Evolutionary conservation across 2,329 filamentous ascomycete species (phyloP).

Genomic region (Pseudofabraea citricarpa): DNA sequence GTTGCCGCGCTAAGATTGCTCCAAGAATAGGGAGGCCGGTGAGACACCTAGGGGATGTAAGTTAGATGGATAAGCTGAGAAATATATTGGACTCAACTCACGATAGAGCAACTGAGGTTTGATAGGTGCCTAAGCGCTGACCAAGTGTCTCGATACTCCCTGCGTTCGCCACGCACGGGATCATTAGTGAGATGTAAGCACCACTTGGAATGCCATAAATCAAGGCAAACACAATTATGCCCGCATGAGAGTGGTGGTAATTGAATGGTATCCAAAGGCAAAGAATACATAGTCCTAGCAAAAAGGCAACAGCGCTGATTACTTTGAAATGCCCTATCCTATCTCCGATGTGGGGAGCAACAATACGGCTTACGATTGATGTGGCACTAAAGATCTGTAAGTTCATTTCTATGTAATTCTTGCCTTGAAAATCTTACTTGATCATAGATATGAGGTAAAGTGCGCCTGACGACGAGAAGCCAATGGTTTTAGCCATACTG

Average conservation of each 20-base stretch:
- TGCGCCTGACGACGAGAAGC: constrained; percentile 39
- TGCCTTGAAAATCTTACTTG: constrained; percentile 27
- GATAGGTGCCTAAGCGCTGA: constrained; percentile 27
- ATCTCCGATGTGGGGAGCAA: constrained; percentile 22
- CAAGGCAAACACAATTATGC: constrained; percentile 58
- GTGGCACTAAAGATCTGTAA: constrained; percentile 7
- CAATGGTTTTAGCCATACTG: constrained; percentile 29
- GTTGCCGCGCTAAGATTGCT: constrained; percentile 47
- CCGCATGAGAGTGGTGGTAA: constrained; percentile 42
- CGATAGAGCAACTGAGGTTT: constrained; percentile 39
- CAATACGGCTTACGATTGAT: constrained; percentile 22
- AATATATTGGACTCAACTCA: constrained; percentile 49
- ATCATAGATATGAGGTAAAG: constrained; percentile 46
- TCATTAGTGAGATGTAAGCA: constrained; percentile 56
- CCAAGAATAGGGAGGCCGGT: constrained; percentile 63
- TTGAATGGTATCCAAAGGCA: constrained; percentile 46
- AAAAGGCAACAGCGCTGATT: constrained; percentile 7
- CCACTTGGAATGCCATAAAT: constrained; percentile 66
- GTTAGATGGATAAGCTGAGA: constrained; percentile 20
- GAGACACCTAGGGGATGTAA: constrained; percentile 55
- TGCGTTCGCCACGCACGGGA: constrained; percentile 57
- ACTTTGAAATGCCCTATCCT: constrained; percentile 24
- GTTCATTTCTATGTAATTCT: neutral
- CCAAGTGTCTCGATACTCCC: constrained; percentile 28
- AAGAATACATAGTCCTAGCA: constrained; percentile 34